phyloP scores from a whole-genome alignment of 805 yeast genomes.

The Cyberlindnera euphorbiiphila region DNA sequence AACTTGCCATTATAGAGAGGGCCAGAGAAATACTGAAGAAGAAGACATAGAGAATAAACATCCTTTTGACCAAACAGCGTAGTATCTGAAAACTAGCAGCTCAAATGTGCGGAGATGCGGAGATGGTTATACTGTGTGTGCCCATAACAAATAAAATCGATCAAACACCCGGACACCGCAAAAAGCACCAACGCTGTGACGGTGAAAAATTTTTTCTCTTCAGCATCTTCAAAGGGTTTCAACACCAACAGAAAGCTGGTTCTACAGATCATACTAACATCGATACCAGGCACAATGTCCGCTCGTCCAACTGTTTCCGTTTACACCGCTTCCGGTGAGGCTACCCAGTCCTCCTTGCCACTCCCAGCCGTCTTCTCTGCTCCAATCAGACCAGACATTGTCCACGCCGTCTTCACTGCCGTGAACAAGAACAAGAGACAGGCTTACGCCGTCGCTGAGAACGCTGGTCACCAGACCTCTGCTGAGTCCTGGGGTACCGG shows the following conservation, averaged over 20 bases:
- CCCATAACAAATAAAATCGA: slow-evolving; percentile 1
- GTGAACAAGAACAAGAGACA: slow-evolving; percentile 99
- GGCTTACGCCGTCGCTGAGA: slow-evolving; percentile 98
- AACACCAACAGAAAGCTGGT: not conserved
- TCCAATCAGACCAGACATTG: slow-evolving; percentile 99
- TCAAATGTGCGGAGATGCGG: too few relatives aligned
- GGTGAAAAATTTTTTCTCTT: slow-evolving; percentile 11
- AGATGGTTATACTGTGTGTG: too few relatives aligned
- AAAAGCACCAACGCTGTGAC: slow-evolving; percentile 1
- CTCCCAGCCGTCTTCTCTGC: slow-evolving; percentile 99
- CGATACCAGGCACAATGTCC: slow-evolving; percentile 29
- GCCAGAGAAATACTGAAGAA: slow-evolving; percentile 14
- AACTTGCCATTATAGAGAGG: slow-evolving; percentile 15
- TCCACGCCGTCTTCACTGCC: slow-evolving; percentile 97
- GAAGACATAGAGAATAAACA: slow-evolving; percentile 1
- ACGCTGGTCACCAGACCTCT: slow-evolving; percentile 99
- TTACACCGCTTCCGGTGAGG: slow-evolving; percentile 82
- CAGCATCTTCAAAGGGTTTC: not conserved
- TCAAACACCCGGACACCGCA: slow-evolving; percentile 8
- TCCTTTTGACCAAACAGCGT: too few relatives aligned
- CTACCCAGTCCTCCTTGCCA: slow-evolving; percentile 78
- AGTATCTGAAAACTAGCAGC: too few relatives aligned
- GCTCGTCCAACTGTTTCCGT: slow-evolving; percentile 95
- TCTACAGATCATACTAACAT: slow-evolving; percentile 11
- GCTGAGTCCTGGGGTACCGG: slow-evolving; percentile 99